Conservation (phyloP, 2,329 filamentous ascomycete species). For the Scortechinia acanthostroma region DNA sequence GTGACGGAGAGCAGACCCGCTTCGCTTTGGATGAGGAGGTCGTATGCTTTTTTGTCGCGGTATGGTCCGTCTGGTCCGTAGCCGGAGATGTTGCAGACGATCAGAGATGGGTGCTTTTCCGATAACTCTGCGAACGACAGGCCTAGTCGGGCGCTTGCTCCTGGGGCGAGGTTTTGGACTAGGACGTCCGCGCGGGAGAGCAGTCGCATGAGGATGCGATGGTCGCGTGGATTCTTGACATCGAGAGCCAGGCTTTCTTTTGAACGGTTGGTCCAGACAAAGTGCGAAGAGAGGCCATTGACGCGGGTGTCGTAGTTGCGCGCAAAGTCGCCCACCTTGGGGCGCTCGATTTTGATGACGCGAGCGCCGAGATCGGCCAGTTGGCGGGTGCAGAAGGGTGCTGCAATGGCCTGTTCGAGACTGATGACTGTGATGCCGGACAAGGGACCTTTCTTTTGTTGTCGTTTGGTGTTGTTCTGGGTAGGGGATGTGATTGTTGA, state of each 20-base stretch:
- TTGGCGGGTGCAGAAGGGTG: constrained; percentile 44
- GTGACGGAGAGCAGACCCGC: constrained; percentile 42
- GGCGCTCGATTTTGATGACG: constrained; percentile 46
- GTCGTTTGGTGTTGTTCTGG: too few species aligned
- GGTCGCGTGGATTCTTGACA: constrained; percentile 32
- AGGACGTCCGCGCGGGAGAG: constrained; percentile 37
- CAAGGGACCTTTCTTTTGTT: constrained; percentile 13
- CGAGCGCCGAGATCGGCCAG: constrained; percentile 42
- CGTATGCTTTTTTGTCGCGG: constrained; percentile 44
- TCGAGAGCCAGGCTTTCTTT: constrained; percentile 43
- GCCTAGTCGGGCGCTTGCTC: constrained; percentile 35
- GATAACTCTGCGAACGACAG: constrained; percentile 33
- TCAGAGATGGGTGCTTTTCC: constrained; percentile 29
- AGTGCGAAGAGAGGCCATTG: constrained; percentile 39
- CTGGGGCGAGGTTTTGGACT: constrained; percentile 43
- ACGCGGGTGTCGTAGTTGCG: constrained; percentile 40
- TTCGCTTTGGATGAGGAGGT: constrained; percentile 44
- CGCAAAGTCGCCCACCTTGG: constrained; percentile 40
- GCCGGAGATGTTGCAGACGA: constrained; percentile 46
- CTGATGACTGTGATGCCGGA: constrained; percentile 40
- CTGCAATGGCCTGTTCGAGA: constrained; percentile 44
- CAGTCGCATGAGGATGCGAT: constrained; percentile 30
- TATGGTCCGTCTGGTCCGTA: constrained; percentile 42
- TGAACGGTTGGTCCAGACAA: constrained; percentile 45
- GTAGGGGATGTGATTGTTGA: too few species aligned